These are phyloP conservation scores for Solanum hybrid DNA, from an alignment of 305 asterid species.

Conservation along the genomic window DNA sequence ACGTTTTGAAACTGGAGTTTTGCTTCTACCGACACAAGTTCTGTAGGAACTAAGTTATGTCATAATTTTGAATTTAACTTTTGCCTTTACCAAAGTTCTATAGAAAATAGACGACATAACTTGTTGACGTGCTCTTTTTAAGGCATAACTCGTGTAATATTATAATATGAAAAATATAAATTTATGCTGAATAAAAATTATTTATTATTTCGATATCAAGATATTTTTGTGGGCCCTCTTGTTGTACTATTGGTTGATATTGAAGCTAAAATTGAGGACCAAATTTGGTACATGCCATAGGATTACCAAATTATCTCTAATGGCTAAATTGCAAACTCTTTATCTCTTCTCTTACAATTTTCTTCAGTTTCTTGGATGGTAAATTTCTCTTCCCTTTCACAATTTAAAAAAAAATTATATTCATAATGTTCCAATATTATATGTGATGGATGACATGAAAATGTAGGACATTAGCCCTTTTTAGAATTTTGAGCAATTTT, in stretches of 20 bases:
- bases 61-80: not conserved
- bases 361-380: constrained; percentile 73
- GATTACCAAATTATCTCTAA: not conserved
- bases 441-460: not conserved
- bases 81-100: not conserved
- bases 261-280: not conserved
- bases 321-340: constrained; percentile 29
- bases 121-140: not conserved
- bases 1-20: too few relatives aligned
- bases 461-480: constrained; percentile 57
- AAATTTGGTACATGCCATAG: not conserved
- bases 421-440: not conserved
- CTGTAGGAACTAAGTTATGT: not conserved
- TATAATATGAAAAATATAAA: not conserved
- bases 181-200: not conserved
- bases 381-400: not conserved
- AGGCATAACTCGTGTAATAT: not conserved
- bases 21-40: not conserved
- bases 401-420: not conserved
- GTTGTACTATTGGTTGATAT: not conserved
- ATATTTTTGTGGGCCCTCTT: not conserved
- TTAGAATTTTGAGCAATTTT: constrained; percentile 40
- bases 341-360: constrained; percentile 65
- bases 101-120: not conserved
- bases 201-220: not conserved